phyloP scores from a whole-genome alignment of 2,329 filamentous ascomycete genomes.

The Curvularia sp. region DNA sequence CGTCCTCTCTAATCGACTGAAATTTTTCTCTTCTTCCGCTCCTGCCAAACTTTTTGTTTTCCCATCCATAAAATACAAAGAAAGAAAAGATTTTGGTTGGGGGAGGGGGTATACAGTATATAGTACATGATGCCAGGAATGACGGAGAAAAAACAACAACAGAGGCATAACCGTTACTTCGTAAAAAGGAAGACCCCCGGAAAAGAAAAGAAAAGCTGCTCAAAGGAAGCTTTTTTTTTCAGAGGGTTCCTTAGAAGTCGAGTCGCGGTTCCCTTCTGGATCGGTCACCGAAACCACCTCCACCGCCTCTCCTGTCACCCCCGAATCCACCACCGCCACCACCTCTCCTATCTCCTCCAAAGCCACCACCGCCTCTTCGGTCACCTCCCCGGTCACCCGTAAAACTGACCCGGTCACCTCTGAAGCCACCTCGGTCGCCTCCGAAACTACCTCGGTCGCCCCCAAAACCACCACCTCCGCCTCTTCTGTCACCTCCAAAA shows the following conservation, averaged over 20 bases:
- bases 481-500: slow-evolving; percentile 23
- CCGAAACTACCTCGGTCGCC: slow-evolving; percentile 20
- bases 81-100: slow-evolving; percentile 1
- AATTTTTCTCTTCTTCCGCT: neutral
- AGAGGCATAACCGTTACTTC: slow-evolving; percentile 2
- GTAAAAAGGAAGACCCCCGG: neutral
- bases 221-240: neutral
- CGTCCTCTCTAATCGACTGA: neutral
- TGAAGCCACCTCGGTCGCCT: slow-evolving; percentile 20
- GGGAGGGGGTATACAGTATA: slow-evolving; percentile 12
- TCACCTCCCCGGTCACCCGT: slow-evolving; percentile 24
- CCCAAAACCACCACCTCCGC: slow-evolving; percentile 22
- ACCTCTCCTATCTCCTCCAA: slow-evolving; percentile 18
- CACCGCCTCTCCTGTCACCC: slow-evolving; percentile 17
- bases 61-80: neutral
- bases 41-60: neutral
- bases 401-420: slow-evolving; percentile 14
- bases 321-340: slow-evolving; percentile 15
- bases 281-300: slow-evolving; percentile 19
- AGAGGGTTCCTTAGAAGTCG: slow-evolving; percentile 7
- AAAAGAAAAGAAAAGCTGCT: neutral
- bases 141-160: neutral
- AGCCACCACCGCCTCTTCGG: slow-evolving; percentile 13
- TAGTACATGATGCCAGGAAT: slow-evolving; percentile 6
- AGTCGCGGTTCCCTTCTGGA: slow-evolving; percentile 23